Evolutionary conservation across 139 green algal species (phyloP).

Genomic region (Tetraselmis chui): DNA sequence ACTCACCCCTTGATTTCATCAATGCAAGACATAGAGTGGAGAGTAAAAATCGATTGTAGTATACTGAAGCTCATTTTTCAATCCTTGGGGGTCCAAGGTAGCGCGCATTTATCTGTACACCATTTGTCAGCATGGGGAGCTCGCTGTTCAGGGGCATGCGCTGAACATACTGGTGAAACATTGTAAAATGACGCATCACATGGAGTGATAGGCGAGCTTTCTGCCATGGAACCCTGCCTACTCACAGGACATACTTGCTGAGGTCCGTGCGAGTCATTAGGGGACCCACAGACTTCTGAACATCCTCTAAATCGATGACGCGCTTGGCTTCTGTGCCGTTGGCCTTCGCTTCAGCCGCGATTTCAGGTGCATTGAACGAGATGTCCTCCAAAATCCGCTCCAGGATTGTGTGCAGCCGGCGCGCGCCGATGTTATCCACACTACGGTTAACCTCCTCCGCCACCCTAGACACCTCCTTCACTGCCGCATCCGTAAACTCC

Average conservation of each 20-base stretch:
- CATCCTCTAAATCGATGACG: constrained; percentile 51
- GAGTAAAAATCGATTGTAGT: too few relatives aligned
- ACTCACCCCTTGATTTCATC: too few relatives aligned
- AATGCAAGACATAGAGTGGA: too few relatives aligned
- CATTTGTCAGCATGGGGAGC: too few relatives aligned
- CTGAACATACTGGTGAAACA: too few relatives aligned
- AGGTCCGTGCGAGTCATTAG: constrained; percentile 71
- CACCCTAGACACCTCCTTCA: constrained; percentile 64
- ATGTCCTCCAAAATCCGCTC: constrained; percentile 91
- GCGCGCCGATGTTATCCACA: constrained; percentile 91
- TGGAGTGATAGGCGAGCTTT: too few relatives aligned
- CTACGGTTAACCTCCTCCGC: constrained; percentile 74
- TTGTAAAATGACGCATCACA: too few relatives aligned
- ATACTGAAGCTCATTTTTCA: too few relatives aligned
- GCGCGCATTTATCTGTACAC: too few relatives aligned
- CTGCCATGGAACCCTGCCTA: too few relatives aligned
- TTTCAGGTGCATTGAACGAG: constrained; percentile 84
- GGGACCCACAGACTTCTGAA: constrained; percentile 45
- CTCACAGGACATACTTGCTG: constrained; percentile 63
- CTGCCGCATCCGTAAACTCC: constrained; percentile 73
- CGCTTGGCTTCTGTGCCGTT: constrained; percentile 22
- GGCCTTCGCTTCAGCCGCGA: constrained; percentile 25
- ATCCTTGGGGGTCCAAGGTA: too few relatives aligned
- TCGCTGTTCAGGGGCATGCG: too few relatives aligned
- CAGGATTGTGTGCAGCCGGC: constrained; percentile 87